A percentile compares a stretch with the other conserved stretches of the same genome.
These are phyloP conservation scores for Diospyros lotus DNA, from an alignment of 148 eudicot genomes.

Conservation along the genomic window DNA sequence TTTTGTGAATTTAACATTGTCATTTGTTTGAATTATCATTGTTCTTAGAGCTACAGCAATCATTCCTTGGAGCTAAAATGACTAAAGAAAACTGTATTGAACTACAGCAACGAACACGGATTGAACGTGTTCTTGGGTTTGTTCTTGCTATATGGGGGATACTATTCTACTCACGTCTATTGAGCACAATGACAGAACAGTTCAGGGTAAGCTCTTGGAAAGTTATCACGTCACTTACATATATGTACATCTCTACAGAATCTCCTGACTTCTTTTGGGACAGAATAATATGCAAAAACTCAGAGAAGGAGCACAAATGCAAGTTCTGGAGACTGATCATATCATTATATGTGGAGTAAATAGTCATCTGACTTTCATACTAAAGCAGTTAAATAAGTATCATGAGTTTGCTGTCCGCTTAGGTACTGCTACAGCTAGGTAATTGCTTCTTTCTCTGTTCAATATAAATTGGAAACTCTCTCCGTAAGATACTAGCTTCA, in stretches of 20 bases:
- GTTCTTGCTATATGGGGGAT: constrained; percentile 97
- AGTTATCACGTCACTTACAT: constrained; percentile 6
- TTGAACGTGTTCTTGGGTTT: constrained; percentile 93
- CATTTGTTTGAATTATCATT: constrained; percentile 1
- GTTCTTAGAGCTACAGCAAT: not conserved
- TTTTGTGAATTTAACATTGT: constrained; percentile 16
- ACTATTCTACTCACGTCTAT: constrained; percentile 87
- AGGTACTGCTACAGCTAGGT: constrained; percentile 92
- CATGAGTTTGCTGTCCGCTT: constrained; percentile 86
- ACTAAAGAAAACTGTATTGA: constrained; percentile 2
- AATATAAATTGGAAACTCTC: not conserved
- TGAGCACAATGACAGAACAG: constrained; percentile 99
- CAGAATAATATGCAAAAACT: constrained; percentile 92
- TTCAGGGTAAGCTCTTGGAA: constrained; percentile 65
- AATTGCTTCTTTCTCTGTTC: constrained; percentile 13
- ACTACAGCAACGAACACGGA: constrained; percentile 75
- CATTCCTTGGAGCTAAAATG: too few relatives aligned
- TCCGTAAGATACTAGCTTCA: not conserved
- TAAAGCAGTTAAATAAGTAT: constrained; percentile 87
- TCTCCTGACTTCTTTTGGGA: constrained; percentile 24
- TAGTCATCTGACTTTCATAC: constrained; percentile 74
- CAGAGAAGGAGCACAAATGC: constrained; percentile 95
- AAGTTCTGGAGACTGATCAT: constrained; percentile 91
- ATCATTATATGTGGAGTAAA: constrained; percentile 91
- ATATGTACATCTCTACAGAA: constrained; percentile 17